Percentiles rank a stretch among this genome's conserved stretches.
Conservation (phyloP, 139 green algal species). For the Chlamydomonas eustigma region DNA sequence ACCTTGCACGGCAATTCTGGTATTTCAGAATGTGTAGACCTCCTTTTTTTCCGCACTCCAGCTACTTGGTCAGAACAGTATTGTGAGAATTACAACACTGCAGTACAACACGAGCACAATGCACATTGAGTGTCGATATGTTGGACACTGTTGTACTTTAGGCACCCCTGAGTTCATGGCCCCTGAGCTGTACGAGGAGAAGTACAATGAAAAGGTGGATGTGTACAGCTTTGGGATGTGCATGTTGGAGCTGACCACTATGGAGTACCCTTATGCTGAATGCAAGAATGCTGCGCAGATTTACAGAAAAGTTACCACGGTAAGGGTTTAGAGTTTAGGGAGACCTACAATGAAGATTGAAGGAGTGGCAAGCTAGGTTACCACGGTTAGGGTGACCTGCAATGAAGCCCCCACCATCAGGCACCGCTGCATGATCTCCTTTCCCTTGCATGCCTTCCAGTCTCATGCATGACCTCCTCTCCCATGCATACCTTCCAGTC, state of each 20-base stretch:
- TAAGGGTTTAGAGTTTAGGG: no score
- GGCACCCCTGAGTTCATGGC: slow-evolving; percentile 19
- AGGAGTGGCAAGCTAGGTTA: not conserved
- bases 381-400: no score
- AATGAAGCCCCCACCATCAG: no score
- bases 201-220: slow-evolving; percentile 7
- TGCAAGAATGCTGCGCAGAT: slow-evolving; percentile 95
- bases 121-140: not conserved
- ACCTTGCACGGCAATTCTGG: not conserved
- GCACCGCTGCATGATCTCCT: no score
- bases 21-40: no score
- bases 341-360: no score
- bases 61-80: not conserved
- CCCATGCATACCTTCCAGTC: not conserved
- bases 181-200: slow-evolving; percentile 9
- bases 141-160: not conserved
- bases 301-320: slow-evolving; percentile 84
- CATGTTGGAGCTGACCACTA: slow-evolving; percentile 91
- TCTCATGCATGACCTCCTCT: not conserved
- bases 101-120: not conserved
- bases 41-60: not conserved
- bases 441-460: not conserved
- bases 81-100: not conserved
- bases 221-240: slow-evolving; percentile 80
- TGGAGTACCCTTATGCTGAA: slow-evolving; percentile 94